These are phyloP conservation scores for Erysiphe neolycopersici DNA, from an alignment of 2,329 filamentous ascomycete genomes.

Conservation along the genomic window DNA sequence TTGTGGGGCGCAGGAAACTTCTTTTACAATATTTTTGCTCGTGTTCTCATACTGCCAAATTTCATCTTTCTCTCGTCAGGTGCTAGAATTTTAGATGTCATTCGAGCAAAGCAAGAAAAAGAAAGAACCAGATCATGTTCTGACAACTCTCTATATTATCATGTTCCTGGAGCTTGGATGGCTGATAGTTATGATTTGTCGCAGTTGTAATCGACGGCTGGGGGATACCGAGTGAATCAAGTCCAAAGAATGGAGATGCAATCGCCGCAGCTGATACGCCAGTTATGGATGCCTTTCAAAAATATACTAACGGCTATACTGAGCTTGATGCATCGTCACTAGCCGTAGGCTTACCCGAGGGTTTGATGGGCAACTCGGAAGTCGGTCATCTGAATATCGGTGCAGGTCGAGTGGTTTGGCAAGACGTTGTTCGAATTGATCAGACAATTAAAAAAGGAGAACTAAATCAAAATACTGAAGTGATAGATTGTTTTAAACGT, in stretches of 20 bases:
- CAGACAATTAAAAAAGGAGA: slow-evolving; percentile 40
- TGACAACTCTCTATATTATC: slow-evolving; percentile 24
- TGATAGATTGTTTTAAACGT: slow-evolving; percentile 36
- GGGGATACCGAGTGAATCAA: slow-evolving; percentile 62
- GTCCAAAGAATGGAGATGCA: slow-evolving; percentile 74
- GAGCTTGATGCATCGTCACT: slow-evolving; percentile 89
- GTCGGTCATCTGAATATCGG: slow-evolving; percentile 98
- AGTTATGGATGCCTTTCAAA: slow-evolving; percentile 77
- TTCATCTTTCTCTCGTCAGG: not conserved
- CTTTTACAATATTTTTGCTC: not conserved
- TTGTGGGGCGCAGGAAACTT: not conserved
- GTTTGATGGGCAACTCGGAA: slow-evolving; percentile 96
- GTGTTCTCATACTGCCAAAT: not conserved
- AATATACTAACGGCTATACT: slow-evolving; percentile 59
- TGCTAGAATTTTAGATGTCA: not conserved
- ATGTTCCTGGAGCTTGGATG: slow-evolving; percentile 29
- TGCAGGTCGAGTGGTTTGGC: slow-evolving; percentile 92
- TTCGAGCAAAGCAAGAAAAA: slow-evolving; percentile 1
- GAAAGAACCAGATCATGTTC: slow-evolving; percentile 14
- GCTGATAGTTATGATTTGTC: slow-evolving; percentile 28
- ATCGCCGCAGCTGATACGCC: slow-evolving; percentile 85
- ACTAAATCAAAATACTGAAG: slow-evolving; percentile 13
- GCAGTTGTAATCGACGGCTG: slow-evolving; percentile 97
- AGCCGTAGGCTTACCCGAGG: slow-evolving; percentile 84
- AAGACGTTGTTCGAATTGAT: slow-evolving; percentile 92